Evolutionary conservation across 345 rosid species (phyloP).

Genomic region (Aurinia saxatilis): DNA sequence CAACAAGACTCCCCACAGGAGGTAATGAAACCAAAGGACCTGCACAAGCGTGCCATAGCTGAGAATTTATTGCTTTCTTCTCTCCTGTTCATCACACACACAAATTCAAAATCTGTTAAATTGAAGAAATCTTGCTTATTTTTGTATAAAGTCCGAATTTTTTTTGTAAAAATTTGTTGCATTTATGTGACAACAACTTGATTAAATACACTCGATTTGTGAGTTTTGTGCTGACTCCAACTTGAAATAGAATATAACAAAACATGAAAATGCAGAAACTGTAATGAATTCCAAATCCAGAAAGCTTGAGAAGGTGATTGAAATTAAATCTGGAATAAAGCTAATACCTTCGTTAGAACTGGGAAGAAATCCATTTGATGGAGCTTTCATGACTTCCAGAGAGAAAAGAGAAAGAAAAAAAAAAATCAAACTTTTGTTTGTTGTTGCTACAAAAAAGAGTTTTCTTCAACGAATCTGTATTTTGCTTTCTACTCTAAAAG

Average conservation of each 20-base stretch:
- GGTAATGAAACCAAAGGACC: constrained; percentile 94
- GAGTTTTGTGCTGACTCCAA: constrained; percentile 11
- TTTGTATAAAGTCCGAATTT: neutral
- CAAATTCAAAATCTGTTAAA: neutral
- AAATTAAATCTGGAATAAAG: neutral
- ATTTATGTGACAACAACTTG: constrained; percentile 11
- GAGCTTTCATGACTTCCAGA: constrained; percentile 27
- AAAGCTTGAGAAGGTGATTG: constrained; percentile 10
- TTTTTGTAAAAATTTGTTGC: neutral
- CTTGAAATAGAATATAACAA: constrained; percentile 1
- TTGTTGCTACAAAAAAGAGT: constrained; percentile 12
- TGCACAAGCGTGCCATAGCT: constrained; percentile 97
- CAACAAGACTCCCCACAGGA: constrained; percentile 88
- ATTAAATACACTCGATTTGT: constrained; percentile 17
- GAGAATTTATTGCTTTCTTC: constrained; percentile 75
- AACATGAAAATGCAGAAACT: constrained; percentile 19
- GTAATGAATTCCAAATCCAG: constrained; percentile 2
- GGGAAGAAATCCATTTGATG: constrained; percentile 31
- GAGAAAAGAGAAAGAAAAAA: neutral
- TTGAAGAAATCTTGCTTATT: neutral
- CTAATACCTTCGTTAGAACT: constrained; percentile 24
- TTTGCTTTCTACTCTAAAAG: constrained; percentile 14
- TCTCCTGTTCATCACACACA: constrained; percentile 51
- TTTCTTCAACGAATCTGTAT: constrained; percentile 9
- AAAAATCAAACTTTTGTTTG: neutral